Evolutionary conservation across 2,329 filamentous ascomycete species (phyloP).

Genomic region (Neopestalotiopsis sp.): DNA sequence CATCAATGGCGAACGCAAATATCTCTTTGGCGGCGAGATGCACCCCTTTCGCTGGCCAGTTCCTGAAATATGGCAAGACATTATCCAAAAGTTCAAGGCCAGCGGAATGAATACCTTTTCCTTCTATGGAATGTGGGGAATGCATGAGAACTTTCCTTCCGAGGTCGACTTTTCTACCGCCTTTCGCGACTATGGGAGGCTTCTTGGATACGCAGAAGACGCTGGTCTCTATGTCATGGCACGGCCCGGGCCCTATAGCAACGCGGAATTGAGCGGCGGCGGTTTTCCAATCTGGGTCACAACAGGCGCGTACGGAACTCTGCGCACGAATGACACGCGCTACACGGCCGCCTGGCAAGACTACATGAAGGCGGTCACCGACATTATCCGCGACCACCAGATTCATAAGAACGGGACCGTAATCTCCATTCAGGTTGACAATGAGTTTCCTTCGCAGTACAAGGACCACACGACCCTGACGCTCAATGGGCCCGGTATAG

Average conservation of each 20-base stretch:
- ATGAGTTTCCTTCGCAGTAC: constrained; percentile 74
- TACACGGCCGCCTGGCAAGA: constrained; percentile 60
- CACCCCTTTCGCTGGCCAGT: constrained; percentile 66
- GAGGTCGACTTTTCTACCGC: constrained; percentile 21
- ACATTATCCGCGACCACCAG: constrained; percentile 72
- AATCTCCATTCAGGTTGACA: constrained; percentile 79
- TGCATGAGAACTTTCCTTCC: constrained; percentile 74
- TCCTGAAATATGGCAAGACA: constrained; percentile 61
- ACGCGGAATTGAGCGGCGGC: constrained; percentile 76
- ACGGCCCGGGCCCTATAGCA: constrained; percentile 73
- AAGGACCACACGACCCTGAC: constrained; percentile 36
- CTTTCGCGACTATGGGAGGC: background rate
- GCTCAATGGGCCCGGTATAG: background rate
- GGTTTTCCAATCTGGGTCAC: constrained; percentile 78
- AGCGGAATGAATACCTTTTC: constrained; percentile 79
- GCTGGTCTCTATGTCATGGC: constrained; percentile 79
- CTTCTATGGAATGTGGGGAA: constrained; percentile 78
- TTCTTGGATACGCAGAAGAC: constrained; percentile 74
- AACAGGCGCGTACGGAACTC: constrained; percentile 62
- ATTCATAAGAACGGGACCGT: constrained; percentile 82
- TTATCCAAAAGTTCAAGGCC: constrained; percentile 83
- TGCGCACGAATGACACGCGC: constrained; percentile 65
- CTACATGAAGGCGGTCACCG: constrained; percentile 64
- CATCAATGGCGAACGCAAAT: constrained; percentile 70
- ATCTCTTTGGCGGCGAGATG: constrained; percentile 76